These are phyloP conservation scores for Vaucheria bursata DNA, from an alignment of 352 stramenopile species.

Conservation along the genomic window DNA sequence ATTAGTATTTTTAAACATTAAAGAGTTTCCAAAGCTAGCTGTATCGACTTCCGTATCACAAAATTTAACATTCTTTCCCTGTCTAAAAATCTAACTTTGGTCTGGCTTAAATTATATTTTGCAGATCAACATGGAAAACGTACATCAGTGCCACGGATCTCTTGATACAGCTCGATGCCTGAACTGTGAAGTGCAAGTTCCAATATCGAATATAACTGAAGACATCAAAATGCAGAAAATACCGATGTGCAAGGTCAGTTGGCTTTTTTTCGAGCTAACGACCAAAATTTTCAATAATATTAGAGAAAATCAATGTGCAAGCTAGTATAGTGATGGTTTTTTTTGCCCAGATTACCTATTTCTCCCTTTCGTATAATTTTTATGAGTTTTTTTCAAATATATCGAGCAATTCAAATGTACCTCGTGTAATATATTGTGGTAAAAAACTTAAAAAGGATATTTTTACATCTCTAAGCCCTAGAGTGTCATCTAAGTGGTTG, in stretches of 20 bases:
- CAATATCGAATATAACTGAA: conserved; percentile 23
- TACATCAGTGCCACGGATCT: conserved; percentile 18
- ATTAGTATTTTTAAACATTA: neutral
- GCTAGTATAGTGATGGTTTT: too few relatives aligned
- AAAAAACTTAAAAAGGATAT: too few relatives aligned
- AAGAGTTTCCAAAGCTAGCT: neutral
- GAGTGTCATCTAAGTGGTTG: too few relatives aligned
- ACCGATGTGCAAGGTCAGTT: neutral
- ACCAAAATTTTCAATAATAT: neutral
- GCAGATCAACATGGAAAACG: neutral
- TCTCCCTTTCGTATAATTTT: too few relatives aligned
- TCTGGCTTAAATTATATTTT: too few relatives aligned
- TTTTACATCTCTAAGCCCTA: too few relatives aligned
- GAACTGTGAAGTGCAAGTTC: neutral
- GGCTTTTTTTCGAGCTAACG: neutral
- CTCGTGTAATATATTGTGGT: neutral
- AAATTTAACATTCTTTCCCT: neutral
- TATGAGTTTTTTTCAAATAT: too few relatives aligned
- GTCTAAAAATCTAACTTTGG: neutral
- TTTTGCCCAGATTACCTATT: too few relatives aligned
- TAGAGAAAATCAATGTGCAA: neutral
- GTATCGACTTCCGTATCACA: too few relatives aligned
- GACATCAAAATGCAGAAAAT: conserved; percentile 2
- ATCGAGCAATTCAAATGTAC: neutral
- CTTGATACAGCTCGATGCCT: conserved; percentile 20